Evolutionary conservation across 768 basidiomycete genomes (phyloP).

Genomic region (Trametes maxima): DNA sequence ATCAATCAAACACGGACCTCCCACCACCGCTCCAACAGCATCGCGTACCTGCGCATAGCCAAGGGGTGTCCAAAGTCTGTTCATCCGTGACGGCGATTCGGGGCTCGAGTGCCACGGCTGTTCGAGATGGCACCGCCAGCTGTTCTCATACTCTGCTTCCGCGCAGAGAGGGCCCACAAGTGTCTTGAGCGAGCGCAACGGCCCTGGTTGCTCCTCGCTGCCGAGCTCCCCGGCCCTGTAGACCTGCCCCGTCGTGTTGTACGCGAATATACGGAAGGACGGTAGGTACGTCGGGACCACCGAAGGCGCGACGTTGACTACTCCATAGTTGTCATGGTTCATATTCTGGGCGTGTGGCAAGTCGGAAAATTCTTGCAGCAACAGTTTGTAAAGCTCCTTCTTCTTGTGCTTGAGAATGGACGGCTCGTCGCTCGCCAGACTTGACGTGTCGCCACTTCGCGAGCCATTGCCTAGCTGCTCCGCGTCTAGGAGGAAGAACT

Average conservation of each 20-base stretch:
- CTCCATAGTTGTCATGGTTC: constrained; percentile 67
- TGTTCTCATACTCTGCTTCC: constrained; percentile 52
- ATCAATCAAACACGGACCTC: constrained; percentile 8
- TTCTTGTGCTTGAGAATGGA: constrained; percentile 19
- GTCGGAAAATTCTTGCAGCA: constrained; percentile 65
- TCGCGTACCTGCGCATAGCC: constrained; percentile 83
- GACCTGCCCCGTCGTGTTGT: constrained; percentile 61
- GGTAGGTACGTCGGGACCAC: constrained; percentile 91
- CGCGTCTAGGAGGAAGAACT: constrained; percentile 40
- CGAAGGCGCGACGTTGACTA: constrained; percentile 79
- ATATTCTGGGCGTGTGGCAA: constrained; percentile 57
- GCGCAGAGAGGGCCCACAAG: constrained; percentile 44
- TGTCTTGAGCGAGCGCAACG: constrained; percentile 13
- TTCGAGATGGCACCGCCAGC: constrained; percentile 65
- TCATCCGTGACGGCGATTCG: constrained; percentile 69
- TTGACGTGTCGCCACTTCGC: constrained; percentile 13
- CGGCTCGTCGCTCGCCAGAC: constrained; percentile 13
- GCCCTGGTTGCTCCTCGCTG: constrained; percentile 37
- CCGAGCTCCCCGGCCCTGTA: constrained; percentile 42
- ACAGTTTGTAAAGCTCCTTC: constrained; percentile 52
- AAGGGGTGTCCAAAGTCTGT: constrained; percentile 70
- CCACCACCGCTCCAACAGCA: background rate
- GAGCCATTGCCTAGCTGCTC: constrained; percentile 26
- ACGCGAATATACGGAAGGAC: constrained; percentile 76
- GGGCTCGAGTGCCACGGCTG: constrained; percentile 63